These are phyloP conservation scores for Kwoniella shandongensis DNA, from an alignment of 768 basidiomycete genomes.

Conservation along the genomic window DNA sequence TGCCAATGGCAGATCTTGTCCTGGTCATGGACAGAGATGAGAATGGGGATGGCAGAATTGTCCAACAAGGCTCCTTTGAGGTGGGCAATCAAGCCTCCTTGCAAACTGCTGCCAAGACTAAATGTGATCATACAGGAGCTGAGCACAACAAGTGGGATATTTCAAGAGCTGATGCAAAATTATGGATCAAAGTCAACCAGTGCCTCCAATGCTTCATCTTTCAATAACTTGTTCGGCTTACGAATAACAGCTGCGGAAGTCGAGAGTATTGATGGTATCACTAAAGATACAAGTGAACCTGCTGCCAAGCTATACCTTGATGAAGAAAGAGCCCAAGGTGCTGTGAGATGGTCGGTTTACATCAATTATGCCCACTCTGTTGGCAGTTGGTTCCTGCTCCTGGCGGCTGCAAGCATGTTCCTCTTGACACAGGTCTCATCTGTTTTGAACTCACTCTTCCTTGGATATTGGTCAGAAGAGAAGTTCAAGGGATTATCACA, in stretches of 20 bases:
- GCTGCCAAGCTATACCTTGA: slow-evolving; percentile 50
- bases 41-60: slow-evolving; percentile 54
- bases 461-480: slow-evolving; percentile 70
- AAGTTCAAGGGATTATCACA: slow-evolving; percentile 63
- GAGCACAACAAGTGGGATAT: slow-evolving; percentile 29
- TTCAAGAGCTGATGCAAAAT: slow-evolving; percentile 49
- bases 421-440: slow-evolving; percentile 59
- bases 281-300: not conserved
- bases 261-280: not conserved
- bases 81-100: too few species aligned
- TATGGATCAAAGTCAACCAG: slow-evolving; percentile 53
- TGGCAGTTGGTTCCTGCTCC: slow-evolving; percentile 54
- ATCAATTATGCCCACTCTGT: slow-evolving; percentile 58
- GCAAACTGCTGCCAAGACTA: too few species aligned
- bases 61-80: slow-evolving; percentile 66
- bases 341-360: slow-evolving; percentile 60
- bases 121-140: slow-evolving; percentile 22
- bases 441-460: slow-evolving; percentile 67
- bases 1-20: slow-evolving; percentile 47
- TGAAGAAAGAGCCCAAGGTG: slow-evolving; percentile 63
- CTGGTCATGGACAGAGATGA: slow-evolving; percentile 45
- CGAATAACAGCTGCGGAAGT: slow-evolving; percentile 59
- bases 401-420: slow-evolving; percentile 53
- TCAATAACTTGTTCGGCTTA: slow-evolving; percentile 56
- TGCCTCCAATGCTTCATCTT: not conserved